Evolutionary conservation across 139 green algal species (phyloP), one percentile per base, ranked within the genome.

Genomic region (Chlamydomonas applanata): DNA sequence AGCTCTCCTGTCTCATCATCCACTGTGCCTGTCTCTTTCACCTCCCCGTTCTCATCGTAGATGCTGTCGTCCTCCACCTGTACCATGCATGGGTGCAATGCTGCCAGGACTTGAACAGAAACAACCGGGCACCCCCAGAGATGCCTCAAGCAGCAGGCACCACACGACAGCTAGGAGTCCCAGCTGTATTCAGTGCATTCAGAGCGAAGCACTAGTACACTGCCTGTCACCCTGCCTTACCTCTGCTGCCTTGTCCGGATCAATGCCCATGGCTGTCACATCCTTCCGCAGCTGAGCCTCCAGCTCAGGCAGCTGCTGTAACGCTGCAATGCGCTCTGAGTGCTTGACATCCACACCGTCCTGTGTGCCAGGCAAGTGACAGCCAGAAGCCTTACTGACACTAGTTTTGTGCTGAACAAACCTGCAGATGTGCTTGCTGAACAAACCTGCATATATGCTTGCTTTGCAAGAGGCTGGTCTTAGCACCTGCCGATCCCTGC

Each of bases 321-420:
- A 25, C 11, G 90, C 89, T n/a, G 74, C 49, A 68, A 96, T 94
- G 27, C 91, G 74, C 75, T 96, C 93, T 32, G 81, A 89, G 5
- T 75, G 85, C 57, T 75, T 88, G 9, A 97, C 74, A 22, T 86
- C 86, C 54, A 82, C 62, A 1, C 91, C 91, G 75, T 97, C 93
- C 83, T 94, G 81, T 34, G n/a, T n/a, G n/a, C n/a, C n/a, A n/a
- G n/a, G n/a, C n/a, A n/a, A n/a, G n/a, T n/a, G n/a, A n/a, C n/a
- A n/a, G n/a, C n/a, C n/a, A n/a, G n/a, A n/a, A n/a, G n/a, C n/a
- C n/a, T n/a, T n/a, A n/a, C n/a, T n/a, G n/a, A n/a, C n/a, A n/a
- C n/a, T n/a, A n/a, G n/a, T n/a, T n/a, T n/a, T n/a, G n/a, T n/a
- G n/a, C n/a, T n/a, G n/a, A n/a, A n/a, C n/a, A n/a, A n/a, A n/a